phyloP scores from a whole-genome alignment of 1,284 basidiomycete genomes.

The Cryptococcus sp. region DNA sequence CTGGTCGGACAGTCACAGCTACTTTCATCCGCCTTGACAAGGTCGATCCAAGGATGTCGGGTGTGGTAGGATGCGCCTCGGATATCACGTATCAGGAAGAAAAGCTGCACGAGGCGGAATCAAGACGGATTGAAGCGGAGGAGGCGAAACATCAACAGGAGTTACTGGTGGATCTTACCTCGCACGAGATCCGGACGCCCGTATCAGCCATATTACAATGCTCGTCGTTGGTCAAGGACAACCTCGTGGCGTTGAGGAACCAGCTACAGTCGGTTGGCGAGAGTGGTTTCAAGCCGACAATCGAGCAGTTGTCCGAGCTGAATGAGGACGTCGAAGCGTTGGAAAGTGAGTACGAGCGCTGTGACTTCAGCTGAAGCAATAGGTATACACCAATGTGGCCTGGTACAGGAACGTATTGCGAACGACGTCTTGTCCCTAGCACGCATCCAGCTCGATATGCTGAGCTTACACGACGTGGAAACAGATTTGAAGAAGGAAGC shows the following conservation, averaged over 20 bases:
- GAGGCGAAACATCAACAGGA: slow-evolving; percentile 48
- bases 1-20: slow-evolving; percentile 33
- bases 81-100: slow-evolving; percentile 47
- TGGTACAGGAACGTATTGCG: slow-evolving; percentile 54
- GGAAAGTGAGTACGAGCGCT: slow-evolving; percentile 34
- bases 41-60: slow-evolving; percentile 28
- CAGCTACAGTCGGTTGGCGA: slow-evolving; percentile 31
- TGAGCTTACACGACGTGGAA: slow-evolving; percentile 44
- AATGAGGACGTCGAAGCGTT: slow-evolving; percentile 51
- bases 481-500: slow-evolving; percentile 49
- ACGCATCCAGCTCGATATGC: slow-evolving; percentile 52
- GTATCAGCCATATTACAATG: slow-evolving; percentile 51
- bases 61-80: slow-evolving; percentile 42
- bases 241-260: slow-evolving; percentile 39
- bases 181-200: slow-evolving; percentile 51
- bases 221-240: slow-evolving; percentile 49
- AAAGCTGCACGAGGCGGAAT: slow-evolving; percentile 41
- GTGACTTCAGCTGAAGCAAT: not conserved
- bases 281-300: slow-evolving; percentile 40
- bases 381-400: slow-evolving; percentile 48
- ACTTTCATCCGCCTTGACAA: slow-evolving; percentile 43
- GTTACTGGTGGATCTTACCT: slow-evolving; percentile 50
- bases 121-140: slow-evolving; percentile 43
- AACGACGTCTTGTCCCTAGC: slow-evolving; percentile 54
- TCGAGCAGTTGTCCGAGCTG: slow-evolving; percentile 43